phyloP scores from a whole-genome alignment of 2,329 filamentous ascomycete species.

The Zasmidium cellare region DNA sequence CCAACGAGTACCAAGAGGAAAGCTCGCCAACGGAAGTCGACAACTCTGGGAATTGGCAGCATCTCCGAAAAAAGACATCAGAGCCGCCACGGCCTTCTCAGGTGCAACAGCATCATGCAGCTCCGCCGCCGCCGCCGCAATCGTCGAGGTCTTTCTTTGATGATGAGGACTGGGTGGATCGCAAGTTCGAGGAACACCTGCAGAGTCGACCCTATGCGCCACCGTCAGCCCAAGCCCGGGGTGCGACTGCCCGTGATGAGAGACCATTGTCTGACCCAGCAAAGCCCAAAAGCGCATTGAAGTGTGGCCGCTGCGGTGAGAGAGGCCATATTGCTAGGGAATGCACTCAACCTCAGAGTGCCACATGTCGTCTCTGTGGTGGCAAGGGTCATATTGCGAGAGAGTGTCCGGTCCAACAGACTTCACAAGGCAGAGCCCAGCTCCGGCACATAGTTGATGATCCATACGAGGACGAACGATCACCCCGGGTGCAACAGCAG shows the following conservation, averaged over 20 bases:
- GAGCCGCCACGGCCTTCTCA: background rate
- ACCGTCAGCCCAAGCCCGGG: background rate
- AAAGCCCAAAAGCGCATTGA: background rate
- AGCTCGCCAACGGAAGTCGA: constrained; percentile 12
- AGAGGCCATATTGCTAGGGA: constrained; percentile 6
- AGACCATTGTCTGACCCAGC: background rate
- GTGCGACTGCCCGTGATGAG: background rate
- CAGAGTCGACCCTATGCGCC: background rate
- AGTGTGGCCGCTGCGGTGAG: constrained; percentile 15
- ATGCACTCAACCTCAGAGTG: background rate
- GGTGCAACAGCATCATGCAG: constrained; percentile 6
- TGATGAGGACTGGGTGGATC: constrained; percentile 11
- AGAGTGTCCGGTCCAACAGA: background rate
- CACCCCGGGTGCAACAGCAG: background rate
- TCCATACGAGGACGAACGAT: background rate
- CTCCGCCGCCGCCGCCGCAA: background rate
- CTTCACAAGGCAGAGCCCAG: too few species aligned
- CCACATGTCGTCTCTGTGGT: constrained; percentile 12
- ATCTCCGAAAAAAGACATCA: constrained; percentile 21
- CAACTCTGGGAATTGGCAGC: constrained; percentile 26
- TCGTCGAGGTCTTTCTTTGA: constrained; percentile 2
- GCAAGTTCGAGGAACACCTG: constrained; percentile 12
- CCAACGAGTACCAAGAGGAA: constrained; percentile 14
- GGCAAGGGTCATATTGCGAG: constrained; percentile 2
- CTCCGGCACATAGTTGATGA: background rate